A percentile compares a stretch with the other conserved stretches of the same genome.
phyloP scores from a whole-genome alignment of 2,329 filamentous ascomycete species.

The Teratosphaeria destructans region DNA sequence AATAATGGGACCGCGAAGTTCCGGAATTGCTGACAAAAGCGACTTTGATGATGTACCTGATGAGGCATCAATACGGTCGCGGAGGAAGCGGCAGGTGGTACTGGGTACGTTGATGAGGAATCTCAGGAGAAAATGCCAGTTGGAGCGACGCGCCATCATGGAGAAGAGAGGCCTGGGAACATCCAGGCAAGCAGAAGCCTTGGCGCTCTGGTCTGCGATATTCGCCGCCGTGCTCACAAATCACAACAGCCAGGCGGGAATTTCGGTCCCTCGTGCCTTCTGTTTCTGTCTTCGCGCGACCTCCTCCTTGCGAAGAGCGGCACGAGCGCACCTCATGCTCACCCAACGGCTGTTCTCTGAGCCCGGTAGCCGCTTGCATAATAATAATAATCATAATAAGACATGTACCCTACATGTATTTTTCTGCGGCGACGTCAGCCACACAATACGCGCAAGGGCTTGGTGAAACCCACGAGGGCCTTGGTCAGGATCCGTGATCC shows the following conservation, averaged over 20 bases:
- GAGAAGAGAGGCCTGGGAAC: background rate
- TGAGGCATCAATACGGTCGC: too few relatives aligned
- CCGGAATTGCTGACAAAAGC: too few relatives aligned
- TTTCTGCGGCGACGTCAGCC: background rate
- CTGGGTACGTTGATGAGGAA: background rate
- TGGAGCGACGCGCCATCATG: background rate
- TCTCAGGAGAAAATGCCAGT: background rate
- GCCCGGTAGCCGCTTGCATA: background rate
- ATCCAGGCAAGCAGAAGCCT: background rate
- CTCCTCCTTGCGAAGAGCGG: background rate
- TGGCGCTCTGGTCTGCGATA: background rate
- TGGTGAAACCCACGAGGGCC: background rate
- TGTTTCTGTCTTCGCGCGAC: background rate
- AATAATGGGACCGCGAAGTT: too few relatives aligned
- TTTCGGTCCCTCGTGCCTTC: background rate
- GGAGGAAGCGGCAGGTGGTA: too few relatives aligned
- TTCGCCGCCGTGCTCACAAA: background rate
- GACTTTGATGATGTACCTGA: too few relatives aligned
- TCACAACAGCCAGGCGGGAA: background rate
- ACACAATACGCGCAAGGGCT: background rate
- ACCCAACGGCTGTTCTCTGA: background rate
- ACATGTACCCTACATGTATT: background rate
- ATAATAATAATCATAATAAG: too few relatives aligned
- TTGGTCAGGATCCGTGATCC: background rate
- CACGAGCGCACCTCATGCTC: background rate